Evolutionary conservation across 768 basidiomycete species (phyloP).

Genomic region (Ramaria rubella): DNA sequence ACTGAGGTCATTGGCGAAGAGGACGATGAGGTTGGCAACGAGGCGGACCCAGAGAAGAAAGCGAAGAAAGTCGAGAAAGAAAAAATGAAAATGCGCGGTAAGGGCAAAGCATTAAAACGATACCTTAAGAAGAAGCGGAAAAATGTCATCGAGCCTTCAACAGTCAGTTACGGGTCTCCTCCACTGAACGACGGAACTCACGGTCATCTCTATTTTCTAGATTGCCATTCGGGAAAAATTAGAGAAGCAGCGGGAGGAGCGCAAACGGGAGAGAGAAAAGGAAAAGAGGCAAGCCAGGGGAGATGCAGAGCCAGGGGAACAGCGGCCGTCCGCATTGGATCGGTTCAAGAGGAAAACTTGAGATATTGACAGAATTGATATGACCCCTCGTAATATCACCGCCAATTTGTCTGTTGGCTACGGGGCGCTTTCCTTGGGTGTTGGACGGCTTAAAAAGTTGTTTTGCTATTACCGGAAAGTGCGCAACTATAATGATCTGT

Average conservation of each 20-base stretch:
- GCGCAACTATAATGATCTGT: too few species aligned
- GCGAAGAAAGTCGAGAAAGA: slow-evolving; percentile 37
- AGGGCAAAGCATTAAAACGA: slow-evolving; percentile 79
- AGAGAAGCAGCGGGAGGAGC: slow-evolving; percentile 50
- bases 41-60: slow-evolving; percentile 31
- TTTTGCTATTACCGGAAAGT: too few species aligned
- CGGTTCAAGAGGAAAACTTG: slow-evolving; percentile 24
- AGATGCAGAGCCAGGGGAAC: slow-evolving; percentile 17
- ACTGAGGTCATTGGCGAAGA: slow-evolving; percentile 40
- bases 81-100: slow-evolving; percentile 82
- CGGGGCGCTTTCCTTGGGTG: too few species aligned
- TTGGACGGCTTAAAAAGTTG: too few species aligned
- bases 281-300: slow-evolving; percentile 22
- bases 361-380: not conserved
- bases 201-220: slow-evolving; percentile 31
- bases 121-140: slow-evolving; percentile 87
- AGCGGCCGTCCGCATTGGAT: slow-evolving; percentile 32
- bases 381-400: not conserved
- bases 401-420: not conserved
- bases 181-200: slow-evolving; percentile 12
- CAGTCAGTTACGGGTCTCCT: slow-evolving; percentile 37
- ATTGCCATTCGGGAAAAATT: slow-evolving; percentile 61
- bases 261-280: slow-evolving; percentile 16
- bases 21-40: slow-evolving; percentile 24
- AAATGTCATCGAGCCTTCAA: slow-evolving; percentile 85